phyloP scores from a whole-genome alignment of 306 rosid genomes.

The Calophaca sinica region DNA sequence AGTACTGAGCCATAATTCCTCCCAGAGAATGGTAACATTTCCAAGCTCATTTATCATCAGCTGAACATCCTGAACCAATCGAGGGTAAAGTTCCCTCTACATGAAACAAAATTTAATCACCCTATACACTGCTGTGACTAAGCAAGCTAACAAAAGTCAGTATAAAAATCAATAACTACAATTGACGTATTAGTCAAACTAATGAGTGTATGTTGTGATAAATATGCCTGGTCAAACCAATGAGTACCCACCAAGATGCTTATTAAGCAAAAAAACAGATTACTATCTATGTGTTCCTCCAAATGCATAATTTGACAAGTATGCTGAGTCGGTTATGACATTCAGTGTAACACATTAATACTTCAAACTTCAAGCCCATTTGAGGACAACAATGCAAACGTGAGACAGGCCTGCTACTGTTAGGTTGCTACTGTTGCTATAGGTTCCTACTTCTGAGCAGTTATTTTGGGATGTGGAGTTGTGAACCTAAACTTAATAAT shows the following conservation, averaged over 20 bases:
- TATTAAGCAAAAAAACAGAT: constrained; percentile 28
- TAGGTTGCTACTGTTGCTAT: constrained; percentile 3
- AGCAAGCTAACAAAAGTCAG: constrained; percentile 35
- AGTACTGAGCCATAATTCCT: constrained; percentile 97
- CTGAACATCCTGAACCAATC: constrained; percentile 89
- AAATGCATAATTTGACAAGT: constrained; percentile 11
- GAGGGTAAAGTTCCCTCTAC: constrained; percentile 89
- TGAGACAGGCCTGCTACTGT: constrained; percentile 13
- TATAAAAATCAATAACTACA: constrained; percentile 29
- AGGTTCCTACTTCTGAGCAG: background rate
- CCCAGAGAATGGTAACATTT: constrained; percentile 98
- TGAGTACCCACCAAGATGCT: constrained; percentile 33
- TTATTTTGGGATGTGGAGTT: background rate
- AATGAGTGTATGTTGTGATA: constrained; percentile 8
- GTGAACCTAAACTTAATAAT: constrained; percentile 19
- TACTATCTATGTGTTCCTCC: constrained; percentile 27
- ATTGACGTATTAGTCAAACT: constrained; percentile 18
- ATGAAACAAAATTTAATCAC: constrained; percentile 51
- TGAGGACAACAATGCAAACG: constrained; percentile 33
- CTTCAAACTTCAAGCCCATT: constrained; percentile 25
- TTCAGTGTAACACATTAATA: constrained; percentile 11
- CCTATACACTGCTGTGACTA: constrained; percentile 36
- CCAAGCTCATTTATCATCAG: constrained; percentile 95
- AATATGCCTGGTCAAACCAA: constrained; percentile 36
- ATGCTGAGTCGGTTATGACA: background rate